These are phyloP conservation scores for Urtica urens DNA, from an alignment of 306 rosid species.

Conservation along the genomic window DNA sequence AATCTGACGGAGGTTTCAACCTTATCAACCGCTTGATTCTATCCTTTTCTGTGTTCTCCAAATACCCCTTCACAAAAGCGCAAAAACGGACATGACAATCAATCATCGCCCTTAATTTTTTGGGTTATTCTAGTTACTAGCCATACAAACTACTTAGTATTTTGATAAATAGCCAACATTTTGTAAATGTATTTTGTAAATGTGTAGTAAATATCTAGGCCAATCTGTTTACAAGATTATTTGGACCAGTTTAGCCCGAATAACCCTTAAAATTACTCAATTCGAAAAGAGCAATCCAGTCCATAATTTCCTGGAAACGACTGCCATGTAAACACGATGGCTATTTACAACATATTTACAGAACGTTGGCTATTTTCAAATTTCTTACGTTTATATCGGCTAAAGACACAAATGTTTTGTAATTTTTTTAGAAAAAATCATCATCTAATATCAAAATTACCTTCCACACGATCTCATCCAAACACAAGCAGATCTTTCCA, in stretches of 20 bases:
- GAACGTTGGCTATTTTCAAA: too few species aligned
- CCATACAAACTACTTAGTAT: background rate
- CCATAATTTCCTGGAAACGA: background rate
- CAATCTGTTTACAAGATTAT: too few species aligned
- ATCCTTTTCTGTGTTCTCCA: conserved; percentile 87
- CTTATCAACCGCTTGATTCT: conserved; percentile 79
- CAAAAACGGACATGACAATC: conserved; percentile 16
- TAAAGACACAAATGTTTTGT: background rate
- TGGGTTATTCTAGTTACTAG: background rate
- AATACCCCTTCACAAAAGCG: conserved; percentile 52
- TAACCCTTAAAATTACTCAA: background rate
- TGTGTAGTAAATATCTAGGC: too few species aligned
- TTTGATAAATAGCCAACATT: background rate
- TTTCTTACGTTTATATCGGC: too few species aligned
- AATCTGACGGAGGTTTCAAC: conserved; percentile 79
- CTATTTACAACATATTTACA: background rate
- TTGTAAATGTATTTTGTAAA: too few species aligned
- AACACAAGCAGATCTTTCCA: conserved; percentile 81
- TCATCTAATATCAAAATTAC: conserved; percentile 25
- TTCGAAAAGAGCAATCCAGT: too few species aligned
- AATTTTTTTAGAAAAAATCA: background rate
- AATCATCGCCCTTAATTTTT: too few species aligned
- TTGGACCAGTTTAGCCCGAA: too few species aligned
- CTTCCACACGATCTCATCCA: conserved; percentile 97
- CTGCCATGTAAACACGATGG: too few species aligned